These are phyloP conservation scores for Pyrus hybrid DNA, from an alignment of 331 rosid genomes.

Conservation along the genomic window DNA sequence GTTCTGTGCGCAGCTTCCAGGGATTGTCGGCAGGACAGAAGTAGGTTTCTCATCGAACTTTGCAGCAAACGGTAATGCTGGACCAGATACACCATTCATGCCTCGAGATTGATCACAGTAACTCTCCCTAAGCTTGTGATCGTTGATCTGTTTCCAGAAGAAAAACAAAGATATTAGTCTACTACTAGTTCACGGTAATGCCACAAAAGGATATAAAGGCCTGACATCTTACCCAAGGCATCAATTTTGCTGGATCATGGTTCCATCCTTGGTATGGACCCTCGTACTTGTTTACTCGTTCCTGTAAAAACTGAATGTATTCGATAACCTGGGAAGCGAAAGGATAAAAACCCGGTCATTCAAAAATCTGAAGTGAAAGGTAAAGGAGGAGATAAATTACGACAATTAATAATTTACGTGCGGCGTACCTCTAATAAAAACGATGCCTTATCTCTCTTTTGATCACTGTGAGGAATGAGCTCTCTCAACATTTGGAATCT, in stretches of 20 bases:
- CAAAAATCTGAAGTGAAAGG: neutral
- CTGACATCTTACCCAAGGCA: conserved; percentile 58
- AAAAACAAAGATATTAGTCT: too few relatives aligned
- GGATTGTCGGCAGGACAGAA: conserved; percentile 35
- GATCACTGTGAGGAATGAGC: conserved; percentile 89
- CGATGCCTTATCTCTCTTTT: conserved; percentile 96
- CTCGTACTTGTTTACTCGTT: conserved; percentile 76
- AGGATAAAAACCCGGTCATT: conserved; percentile 6
- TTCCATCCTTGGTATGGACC: conserved; percentile 78
- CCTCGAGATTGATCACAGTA: conserved; percentile 45
- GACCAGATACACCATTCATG: conserved; percentile 36
- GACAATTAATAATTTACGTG: neutral
- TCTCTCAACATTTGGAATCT: conserved; percentile 68
- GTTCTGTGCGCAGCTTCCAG: conserved; percentile 32
- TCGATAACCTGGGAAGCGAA: conserved; percentile 62
- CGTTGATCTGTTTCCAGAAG: conserved; percentile 45
- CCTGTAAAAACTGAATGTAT: conserved; percentile 85
- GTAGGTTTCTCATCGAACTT: conserved; percentile 53
- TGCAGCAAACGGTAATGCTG: conserved; percentile 51
- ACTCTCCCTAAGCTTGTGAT: conserved; percentile 49
- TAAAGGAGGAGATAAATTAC: neutral
- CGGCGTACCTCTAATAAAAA: conserved; percentile 67
- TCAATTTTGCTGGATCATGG: conserved; percentile 53
- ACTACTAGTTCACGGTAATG: neutral
- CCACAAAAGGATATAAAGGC: neutral